Evolutionary conservation across 75 land plant species (phyloP), one percentile per base, ranked within the genome.

Genomic region (Sequoia sempervirens): DNA sequence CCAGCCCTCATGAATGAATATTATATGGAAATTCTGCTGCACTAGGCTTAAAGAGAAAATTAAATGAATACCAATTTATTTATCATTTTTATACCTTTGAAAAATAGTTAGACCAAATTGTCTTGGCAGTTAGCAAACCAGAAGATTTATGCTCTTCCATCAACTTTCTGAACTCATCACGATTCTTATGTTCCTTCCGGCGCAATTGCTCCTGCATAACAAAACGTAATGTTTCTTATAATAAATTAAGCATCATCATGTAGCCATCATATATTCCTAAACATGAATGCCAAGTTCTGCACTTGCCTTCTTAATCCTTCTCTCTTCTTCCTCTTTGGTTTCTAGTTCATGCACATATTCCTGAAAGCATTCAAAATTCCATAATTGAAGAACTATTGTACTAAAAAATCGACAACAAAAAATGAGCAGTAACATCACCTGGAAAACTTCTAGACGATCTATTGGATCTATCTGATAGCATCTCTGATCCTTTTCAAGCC

Each of bases 161-260:
- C 84, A 97, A 84, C 72, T 94, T 94, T 46, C 95, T 92, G 74
- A 97, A 97, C 68, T 91, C 97, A 86, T 97, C 99, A 79, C 99
- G 97, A 79, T 95, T 94, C 87, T 95, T 97, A 17, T 38, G 43
- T 38, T 75, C 78, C 78, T 75, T 38, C 2, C 43, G 37, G 12
- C 99, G 92, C 88, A 86, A 94, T 92, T 89, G 78, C 85, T 95
- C 98, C 99, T 95, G 88, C 34, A 86, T 58, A 76, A 30, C 66
- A 18, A 34, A 41, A 56, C 23, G 64, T 6, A 40, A 38, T 74
- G 43, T 40, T 75, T 40, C 18, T 6, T 37, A 38, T 2, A 38
- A 23, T 75, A 75, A 75, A 38, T 75, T 40, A 75, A 75, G 18
- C 38, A 17, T 41, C 34, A 58, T 28, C 30, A 76, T 41, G 69